Evolutionary conservation across 768 basidiomycete genomes (phyloP).

Genomic region (Leccinum subtestaceum): DNA sequence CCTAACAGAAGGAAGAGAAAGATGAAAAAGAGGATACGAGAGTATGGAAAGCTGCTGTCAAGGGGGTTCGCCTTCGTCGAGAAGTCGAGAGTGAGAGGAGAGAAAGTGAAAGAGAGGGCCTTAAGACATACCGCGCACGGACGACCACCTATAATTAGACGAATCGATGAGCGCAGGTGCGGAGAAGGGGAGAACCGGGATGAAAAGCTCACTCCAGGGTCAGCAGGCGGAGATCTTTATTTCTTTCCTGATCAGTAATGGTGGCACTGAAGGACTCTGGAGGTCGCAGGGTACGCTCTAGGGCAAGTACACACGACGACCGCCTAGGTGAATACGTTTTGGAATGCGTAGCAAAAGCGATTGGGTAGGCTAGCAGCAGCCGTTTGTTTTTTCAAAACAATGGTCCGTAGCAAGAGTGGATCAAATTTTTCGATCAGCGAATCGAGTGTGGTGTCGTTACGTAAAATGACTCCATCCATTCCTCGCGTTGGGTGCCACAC

Average conservation of each 20-base stretch:
- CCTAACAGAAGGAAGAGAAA: conserved; percentile 9
- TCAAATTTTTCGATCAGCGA: conserved; percentile 20
- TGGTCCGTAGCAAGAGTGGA: conserved; percentile 1
- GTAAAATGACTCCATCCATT: conserved; percentile 21
- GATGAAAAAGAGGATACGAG: conserved; percentile 2
- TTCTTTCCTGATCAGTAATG: conserved; percentile 77
- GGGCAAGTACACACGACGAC: conserved; percentile 23
- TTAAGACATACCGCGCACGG: conserved; percentile 61
- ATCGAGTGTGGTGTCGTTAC: conserved; percentile 12
- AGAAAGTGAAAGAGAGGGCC: conserved; percentile 4
- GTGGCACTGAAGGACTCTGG: conserved; percentile 42
- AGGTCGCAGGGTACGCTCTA: conserved; percentile 34
- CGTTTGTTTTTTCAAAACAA: not conserved
- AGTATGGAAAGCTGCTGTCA: conserved; percentile 41
- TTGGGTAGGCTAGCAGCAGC: conserved; percentile 18
- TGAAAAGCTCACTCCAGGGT: conserved; percentile 62
- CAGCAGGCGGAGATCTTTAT: conserved; percentile 78
- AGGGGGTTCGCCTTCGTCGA: conserved; percentile 70
- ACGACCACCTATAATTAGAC: conserved; percentile 60
- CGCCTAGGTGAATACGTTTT: conserved; percentile 14
- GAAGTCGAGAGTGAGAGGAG: conserved; percentile 19
- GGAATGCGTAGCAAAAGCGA: conserved; percentile 20
- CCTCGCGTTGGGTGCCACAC: not conserved
- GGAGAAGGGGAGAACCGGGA: conserved; percentile 17
- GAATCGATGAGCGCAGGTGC: conserved; percentile 16